Evolutionary conservation across 257 asterid genomes (phyloP), one percentile per base, ranked within the genome.

Genomic region (Fraxinus cuspidata): DNA sequence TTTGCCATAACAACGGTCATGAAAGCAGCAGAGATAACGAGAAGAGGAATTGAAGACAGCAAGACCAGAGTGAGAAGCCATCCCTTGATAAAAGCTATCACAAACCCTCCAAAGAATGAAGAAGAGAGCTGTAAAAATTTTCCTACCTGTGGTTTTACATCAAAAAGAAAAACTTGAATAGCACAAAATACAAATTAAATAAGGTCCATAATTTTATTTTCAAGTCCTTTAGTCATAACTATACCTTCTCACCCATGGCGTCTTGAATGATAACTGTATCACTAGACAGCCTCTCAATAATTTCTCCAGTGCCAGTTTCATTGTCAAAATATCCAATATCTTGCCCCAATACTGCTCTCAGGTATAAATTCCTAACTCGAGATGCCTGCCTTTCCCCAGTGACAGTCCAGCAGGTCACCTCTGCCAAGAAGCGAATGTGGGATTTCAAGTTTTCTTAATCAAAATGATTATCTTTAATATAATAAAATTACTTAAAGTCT

Each of bases 171-270:
- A 51, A 23, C 38, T 76, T 7, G 25, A 32, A 4, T 11, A 23
- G 3, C 10, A 9, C 1, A n/a, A 56, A 47, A n/a, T 16, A 16
- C 4, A 44, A 5, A 42, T 12, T 44, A 77, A 16, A 72, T 49
- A 70, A 7, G 74, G 32, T 13, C 9, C 35, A 69, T 19, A 40
- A 31, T 28, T 40, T 51, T 7, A 65, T 70, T 60, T 58, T 40
- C 1, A 42, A 13, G 27, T 63, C 53, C 21, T 28, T 47, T 66
- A 68, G 71, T 10, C 10, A n/a, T 0, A 32, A 7, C 2, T 15
- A 63, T 83, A 90, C 95, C 94, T 86, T 91, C 80, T 91, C 94
- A 12, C 96, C 96, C 72, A 89, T 89, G n/a, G 94, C 96, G 35
- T 87, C 90, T 83, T 91, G 96, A 47, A 91, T 81, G 3, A 83